These are phyloP conservation scores for Colletotrichum euphorbiae DNA, from an alignment of 2,329 filamentous ascomycete species.

Conservation along the genomic window DNA sequence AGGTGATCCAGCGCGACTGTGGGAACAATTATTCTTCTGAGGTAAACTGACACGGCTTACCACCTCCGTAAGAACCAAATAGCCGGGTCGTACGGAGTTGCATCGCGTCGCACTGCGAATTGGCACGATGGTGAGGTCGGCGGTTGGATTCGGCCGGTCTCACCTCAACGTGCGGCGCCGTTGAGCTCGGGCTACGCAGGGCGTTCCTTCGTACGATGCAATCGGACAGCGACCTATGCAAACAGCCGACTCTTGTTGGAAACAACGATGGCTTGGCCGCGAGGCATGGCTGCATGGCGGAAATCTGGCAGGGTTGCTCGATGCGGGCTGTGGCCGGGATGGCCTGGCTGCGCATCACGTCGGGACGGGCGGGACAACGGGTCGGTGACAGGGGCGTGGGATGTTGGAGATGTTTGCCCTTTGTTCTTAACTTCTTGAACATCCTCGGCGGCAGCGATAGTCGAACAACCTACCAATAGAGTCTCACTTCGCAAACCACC, in stretches of 20 bases:
- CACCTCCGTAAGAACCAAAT: no score
- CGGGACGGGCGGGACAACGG: slow-evolving; percentile 20
- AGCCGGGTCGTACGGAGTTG: no score
- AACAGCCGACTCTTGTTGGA: neutral
- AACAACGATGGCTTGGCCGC: slow-evolving; percentile 1
- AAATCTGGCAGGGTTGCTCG: neutral
- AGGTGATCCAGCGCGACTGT: no score
- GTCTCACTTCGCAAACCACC: neutral
- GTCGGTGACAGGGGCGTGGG: neutral
- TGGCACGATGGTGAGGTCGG: no score
- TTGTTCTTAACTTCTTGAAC: no score
- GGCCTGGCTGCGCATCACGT: slow-evolving; percentile 20
- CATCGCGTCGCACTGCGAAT: no score
- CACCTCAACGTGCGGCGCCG: neutral
- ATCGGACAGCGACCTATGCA: neutral
- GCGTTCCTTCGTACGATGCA: neutral
- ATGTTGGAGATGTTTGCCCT: slow-evolving; percentile 1
- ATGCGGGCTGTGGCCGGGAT: slow-evolving; percentile 8
- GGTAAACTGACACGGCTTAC: no score
- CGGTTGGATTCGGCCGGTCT: no score
- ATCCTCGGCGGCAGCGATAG: slow-evolving; percentile 1
- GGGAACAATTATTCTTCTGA: no score
- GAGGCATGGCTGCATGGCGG: slow-evolving; percentile 8
- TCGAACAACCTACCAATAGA: neutral
- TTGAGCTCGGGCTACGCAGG: neutral